These are phyloP conservation scores for Pneumocystis murina DNA, from an alignment of 1,139 yeast species.

Conservation along the genomic window DNA sequence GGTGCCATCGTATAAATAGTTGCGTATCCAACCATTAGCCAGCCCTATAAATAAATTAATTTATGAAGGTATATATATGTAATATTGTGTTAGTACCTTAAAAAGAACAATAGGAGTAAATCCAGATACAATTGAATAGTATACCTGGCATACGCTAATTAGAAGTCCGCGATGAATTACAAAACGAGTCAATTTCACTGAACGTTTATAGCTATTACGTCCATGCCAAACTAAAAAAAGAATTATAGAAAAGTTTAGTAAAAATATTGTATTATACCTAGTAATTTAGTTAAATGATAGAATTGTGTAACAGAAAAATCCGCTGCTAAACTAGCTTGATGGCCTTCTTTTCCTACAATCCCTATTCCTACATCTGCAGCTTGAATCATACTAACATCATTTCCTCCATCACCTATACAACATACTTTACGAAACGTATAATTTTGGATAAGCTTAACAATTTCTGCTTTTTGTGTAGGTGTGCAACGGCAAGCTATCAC, in stretches of 20 bases:
- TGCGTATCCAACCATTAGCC: slow-evolving; percentile 97
- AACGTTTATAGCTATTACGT: slow-evolving; percentile 84
- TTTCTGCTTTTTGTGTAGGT: slow-evolving; percentile 97
- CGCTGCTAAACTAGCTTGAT: slow-evolving; percentile 93
- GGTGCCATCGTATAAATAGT: slow-evolving; percentile 98
- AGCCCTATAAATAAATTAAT: slow-evolving; percentile 42
- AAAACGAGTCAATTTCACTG: slow-evolving; percentile 89
- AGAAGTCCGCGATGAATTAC: slow-evolving; percentile 91
- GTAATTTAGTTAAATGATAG: slow-evolving; percentile 68
- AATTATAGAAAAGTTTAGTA: background rate
- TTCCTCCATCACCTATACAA: slow-evolving; percentile 98
- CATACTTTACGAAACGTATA: slow-evolving; percentile 81
- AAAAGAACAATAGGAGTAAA: slow-evolving; percentile 90
- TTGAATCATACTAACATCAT: slow-evolving; percentile 97
- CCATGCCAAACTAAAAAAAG: slow-evolving; percentile 70
- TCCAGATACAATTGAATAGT: slow-evolving; percentile 66
- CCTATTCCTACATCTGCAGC: slow-evolving; percentile 99
- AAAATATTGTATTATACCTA: slow-evolving; percentile 19
- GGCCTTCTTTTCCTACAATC: slow-evolving; percentile 96
- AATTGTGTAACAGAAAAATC: slow-evolving; percentile 91
- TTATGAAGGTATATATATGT: background rate
- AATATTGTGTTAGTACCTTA: slow-evolving; percentile 9
- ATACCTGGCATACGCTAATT: slow-evolving; percentile 92
- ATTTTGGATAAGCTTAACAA: slow-evolving; percentile 63
- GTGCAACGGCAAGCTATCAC: slow-evolving; percentile 97